Evolutionary conservation across 1,284 basidiomycete species (phyloP).

Genomic region (Coniferiporia weirii): DNA sequence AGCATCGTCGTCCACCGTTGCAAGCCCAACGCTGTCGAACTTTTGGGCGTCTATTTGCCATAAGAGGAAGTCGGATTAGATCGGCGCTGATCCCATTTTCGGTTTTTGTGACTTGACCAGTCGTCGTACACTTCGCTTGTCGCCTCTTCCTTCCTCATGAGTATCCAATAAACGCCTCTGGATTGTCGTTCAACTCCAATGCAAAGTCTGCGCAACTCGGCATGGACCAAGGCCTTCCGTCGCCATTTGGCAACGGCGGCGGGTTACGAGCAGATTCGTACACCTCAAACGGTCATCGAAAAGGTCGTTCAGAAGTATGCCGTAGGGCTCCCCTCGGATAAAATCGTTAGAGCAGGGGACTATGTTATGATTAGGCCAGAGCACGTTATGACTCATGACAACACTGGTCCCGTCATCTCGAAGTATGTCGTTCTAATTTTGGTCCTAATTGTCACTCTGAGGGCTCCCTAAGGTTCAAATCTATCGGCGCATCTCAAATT

Average conservation of each 20-base stretch:
- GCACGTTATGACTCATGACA: constrained; percentile 98
- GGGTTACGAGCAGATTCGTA: constrained; percentile 21
- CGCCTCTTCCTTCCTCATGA: not conserved
- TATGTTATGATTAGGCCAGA: constrained; percentile 99
- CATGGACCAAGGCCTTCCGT: constrained; percentile 4
- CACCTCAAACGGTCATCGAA: constrained; percentile 91
- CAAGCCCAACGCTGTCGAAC: too few relatives aligned
- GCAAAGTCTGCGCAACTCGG: not conserved
- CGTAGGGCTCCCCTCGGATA: constrained; percentile 74
- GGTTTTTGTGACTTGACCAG: not conserved
- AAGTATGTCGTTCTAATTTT: constrained; percentile 56
- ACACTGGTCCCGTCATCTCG: constrained; percentile 95
- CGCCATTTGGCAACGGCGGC: constrained; percentile 35
- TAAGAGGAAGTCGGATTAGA: not conserved
- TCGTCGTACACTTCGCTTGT: not conserved
- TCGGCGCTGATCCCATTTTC: not conserved
- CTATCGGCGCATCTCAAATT: constrained; percentile 88
- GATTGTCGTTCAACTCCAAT: not conserved
- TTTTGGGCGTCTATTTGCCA: too few relatives aligned
- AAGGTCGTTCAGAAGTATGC: constrained; percentile 98
- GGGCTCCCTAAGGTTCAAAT: constrained; percentile 70
- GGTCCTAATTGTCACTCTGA: constrained; percentile 13
- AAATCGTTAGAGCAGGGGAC: constrained; percentile 88
- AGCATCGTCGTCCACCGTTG: too few relatives aligned
- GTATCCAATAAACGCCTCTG: not conserved